Conservation (phyloP, 1,139 yeast genomes). For the Yarrowia galli region DNA sequence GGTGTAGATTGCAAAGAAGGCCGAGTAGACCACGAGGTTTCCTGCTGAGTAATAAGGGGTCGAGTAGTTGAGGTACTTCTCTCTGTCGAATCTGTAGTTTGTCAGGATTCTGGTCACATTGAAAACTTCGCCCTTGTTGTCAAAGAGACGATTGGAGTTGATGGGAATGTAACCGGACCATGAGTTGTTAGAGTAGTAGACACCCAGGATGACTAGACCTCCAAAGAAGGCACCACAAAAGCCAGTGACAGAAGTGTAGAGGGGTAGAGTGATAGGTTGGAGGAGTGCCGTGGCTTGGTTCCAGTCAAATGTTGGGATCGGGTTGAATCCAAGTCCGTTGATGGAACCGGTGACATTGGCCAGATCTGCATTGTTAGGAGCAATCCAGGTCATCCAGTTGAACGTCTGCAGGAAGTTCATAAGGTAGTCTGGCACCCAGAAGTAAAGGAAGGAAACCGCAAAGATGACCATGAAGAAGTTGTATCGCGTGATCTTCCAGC, state of each 20-base stretch:
- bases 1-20: conserved; percentile 49
- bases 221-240: conserved; percentile 55
- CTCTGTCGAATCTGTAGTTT: conserved; percentile 47
- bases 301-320: conserved; percentile 63
- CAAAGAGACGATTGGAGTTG: conserved; percentile 57
- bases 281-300: conserved; percentile 51
- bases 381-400: conserved; percentile 72
- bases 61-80: conserved; percentile 50
- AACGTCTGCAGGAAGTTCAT: conserved; percentile 57
- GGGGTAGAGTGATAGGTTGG: conserved; percentile 55
- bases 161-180: conserved; percentile 62
- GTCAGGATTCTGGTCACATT: conserved; percentile 56
- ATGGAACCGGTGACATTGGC: conserved; percentile 62
- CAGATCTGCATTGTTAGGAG: conserved; percentile 61
- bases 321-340: conserved; percentile 63
- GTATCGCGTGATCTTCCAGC: conserved; percentile 61
- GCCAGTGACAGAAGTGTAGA: conserved; percentile 55
- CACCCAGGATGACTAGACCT: conserved; percentile 54
- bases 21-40: conserved; percentile 53
- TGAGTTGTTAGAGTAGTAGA: conserved; percentile 58
- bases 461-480: conserved; percentile 56
- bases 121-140: conserved; percentile 58
- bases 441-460: conserved; percentile 57
- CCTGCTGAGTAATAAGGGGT: conserved; percentile 59
- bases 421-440: conserved; percentile 64